A percentile compares a stretch with the other conserved stretches of the same genome.
phyloP scores from a whole-genome alignment of 495 filamentous ascomycete genomes.

The Umbilicaria muhlenbergii region DNA sequence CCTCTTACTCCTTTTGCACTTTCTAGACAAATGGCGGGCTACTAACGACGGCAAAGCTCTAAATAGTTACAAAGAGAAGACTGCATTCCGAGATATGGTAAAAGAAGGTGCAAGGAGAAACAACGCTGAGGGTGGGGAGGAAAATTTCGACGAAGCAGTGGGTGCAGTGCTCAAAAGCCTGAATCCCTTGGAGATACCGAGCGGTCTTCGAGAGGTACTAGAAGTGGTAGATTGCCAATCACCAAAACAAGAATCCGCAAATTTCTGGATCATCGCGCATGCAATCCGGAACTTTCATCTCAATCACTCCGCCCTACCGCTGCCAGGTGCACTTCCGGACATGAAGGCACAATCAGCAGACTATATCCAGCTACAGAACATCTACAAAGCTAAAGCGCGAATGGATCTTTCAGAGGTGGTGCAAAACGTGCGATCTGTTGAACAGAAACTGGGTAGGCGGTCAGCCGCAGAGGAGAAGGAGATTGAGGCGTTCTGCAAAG shows the following conservation, averaged over 20 bases:
- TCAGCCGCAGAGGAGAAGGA: constrained; percentile 49
- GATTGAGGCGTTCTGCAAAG: constrained; percentile 90
- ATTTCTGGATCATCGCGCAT: constrained; percentile 84
- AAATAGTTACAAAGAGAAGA: constrained; percentile 70
- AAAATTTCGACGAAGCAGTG: constrained; percentile 92
- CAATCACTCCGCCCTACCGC: constrained; percentile 53
- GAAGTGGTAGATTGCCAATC: constrained; percentile 42
- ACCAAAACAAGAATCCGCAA: constrained; percentile 22
- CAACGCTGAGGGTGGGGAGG: constrained; percentile 78
- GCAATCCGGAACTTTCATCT: constrained; percentile 64
- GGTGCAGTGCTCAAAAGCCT: constrained; percentile 77
- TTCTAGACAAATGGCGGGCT: constrained; percentile 69
- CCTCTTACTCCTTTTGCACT: constrained; percentile 68
- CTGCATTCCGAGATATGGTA: constrained; percentile 58
- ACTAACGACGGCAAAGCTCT: constrained; percentile 55
- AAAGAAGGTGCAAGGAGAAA: constrained; percentile 47
- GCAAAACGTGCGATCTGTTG: constrained; percentile 44
- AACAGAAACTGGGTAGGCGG: constrained; percentile 33
- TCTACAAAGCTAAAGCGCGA: constrained; percentile 84
- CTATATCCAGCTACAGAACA: constrained; percentile 81
- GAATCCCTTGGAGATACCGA: constrained; percentile 46
- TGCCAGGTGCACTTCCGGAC: constrained; percentile 81
- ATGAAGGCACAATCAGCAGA: constrained; percentile 95
- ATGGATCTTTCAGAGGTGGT: constrained; percentile 67
- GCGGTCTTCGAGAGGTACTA: constrained; percentile 62